A percentile compares a stretch with the other conserved stretches of the same genome.
Evolutionary conservation across 345 rosid species (phyloP).

Genomic region (Cardamine occulta): DNA sequence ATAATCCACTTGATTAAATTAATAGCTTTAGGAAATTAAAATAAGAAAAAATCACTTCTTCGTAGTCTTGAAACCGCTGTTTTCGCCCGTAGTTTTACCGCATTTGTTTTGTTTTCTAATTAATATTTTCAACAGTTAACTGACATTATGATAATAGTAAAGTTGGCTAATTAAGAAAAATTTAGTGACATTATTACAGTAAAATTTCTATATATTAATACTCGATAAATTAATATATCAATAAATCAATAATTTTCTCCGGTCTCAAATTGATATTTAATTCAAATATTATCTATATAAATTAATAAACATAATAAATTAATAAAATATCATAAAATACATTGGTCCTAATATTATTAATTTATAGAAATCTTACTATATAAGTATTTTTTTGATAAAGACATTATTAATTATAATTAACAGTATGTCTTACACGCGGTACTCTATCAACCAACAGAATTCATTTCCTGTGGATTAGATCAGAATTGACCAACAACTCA

Average conservation of each 20-base stretch:
- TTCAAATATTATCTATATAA: too few species aligned
- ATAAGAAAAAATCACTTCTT: not conserved
- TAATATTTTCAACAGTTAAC: not conserved
- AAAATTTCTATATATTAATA: too few species aligned
- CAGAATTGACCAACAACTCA: not conserved
- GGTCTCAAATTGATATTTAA: too few species aligned
- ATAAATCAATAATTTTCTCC: too few species aligned
- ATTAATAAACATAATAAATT: too few species aligned
- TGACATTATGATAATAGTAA: not conserved
- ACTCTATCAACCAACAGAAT: not conserved
- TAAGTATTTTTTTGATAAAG: too few species aligned
- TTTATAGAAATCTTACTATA: too few species aligned
- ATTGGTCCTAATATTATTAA: too few species aligned
- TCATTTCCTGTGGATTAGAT: conserved; percentile 18
- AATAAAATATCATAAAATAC: too few species aligned
- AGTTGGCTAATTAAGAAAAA: not conserved
- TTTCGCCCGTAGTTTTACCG: not conserved
- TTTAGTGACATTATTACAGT: not conserved
- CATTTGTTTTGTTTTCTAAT: not conserved
- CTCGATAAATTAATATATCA: too few species aligned
- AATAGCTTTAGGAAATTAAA: not conserved
- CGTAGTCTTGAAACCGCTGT: not conserved
- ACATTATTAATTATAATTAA: not conserved
- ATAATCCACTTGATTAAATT: not conserved
- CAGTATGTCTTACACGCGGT: not conserved